Evolutionary conservation across 805 yeast species (phyloP), one percentile per base, ranked within the genome.

Genomic region (Candida nemodendra): DNA sequence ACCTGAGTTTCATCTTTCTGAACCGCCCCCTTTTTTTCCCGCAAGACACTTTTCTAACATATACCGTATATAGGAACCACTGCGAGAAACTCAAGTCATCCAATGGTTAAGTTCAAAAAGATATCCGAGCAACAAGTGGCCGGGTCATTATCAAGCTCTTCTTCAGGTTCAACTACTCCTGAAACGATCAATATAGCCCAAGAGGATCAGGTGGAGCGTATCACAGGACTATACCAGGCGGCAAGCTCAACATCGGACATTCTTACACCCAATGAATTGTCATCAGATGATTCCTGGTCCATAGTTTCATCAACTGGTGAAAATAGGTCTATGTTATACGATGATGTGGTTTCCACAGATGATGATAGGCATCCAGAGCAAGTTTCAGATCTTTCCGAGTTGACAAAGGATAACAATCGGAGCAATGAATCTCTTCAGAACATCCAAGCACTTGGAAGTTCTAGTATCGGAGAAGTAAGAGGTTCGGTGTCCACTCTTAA

Each of bases 251-350:
- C 24, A 8, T 44, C 50, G 11, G 50, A 45, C 28, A 42, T 45
- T 15, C 33, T 45, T n/a, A 48, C 53, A 29, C 48, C 48, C 24
- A 45, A 39, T 13, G 50, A 48, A 15, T 38, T 39, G 9, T 49
- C 53, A 13, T 49, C 53, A 8, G 53, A 49, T 30, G 53, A 49
- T 33, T 49, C 53, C 2, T 49, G 53, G 53, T 49, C 53, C 8
- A 39, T 49, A 18, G 44, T 49, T 11, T 46, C 53, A 4, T 39
- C 44, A 1, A 39, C 39, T 11, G 34, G 38, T 6, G 51, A 44
- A 15, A 25, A 34, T 12, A 44, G 27, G 17, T 44, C 45, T 6
- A 32, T 40, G 16, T 18, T 31, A 4, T 45, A 43, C 32, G 40
- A 46, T 26, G 53, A 49, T 3, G 41, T 49, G n/a, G 53, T 49